Evolutionary conservation across 2,329 filamentous ascomycete genomes (phyloP).

Genomic region (Xylaria multiplex): DNA sequence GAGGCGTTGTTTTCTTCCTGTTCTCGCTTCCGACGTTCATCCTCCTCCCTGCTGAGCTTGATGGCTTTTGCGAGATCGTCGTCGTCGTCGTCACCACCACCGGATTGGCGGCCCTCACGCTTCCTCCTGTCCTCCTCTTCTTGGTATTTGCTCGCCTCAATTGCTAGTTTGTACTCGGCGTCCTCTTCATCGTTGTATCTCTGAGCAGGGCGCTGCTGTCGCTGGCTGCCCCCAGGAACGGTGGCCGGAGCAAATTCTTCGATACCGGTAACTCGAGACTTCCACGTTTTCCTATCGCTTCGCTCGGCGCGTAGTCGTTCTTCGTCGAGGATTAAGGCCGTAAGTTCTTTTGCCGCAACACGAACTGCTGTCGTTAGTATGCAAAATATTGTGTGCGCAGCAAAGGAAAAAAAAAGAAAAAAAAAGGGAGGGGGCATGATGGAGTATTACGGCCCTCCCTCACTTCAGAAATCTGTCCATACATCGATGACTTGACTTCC

Average conservation of each 20-base stretch:
- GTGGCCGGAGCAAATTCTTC: slow-evolving; percentile 73
- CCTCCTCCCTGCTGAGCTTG: slow-evolving; percentile 92
- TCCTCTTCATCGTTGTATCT: slow-evolving; percentile 83
- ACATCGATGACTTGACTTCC: too few relatives aligned
- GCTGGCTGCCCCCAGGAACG: slow-evolving; percentile 48
- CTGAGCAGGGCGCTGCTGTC: slow-evolving; percentile 61
- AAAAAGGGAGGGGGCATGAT: neutral
- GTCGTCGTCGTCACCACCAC: slow-evolving; percentile 71
- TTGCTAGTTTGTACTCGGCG: slow-evolving; percentile 86
- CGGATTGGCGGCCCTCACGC: slow-evolving; percentile 69
- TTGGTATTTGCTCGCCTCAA: slow-evolving; percentile 94
- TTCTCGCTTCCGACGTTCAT: slow-evolving; percentile 86
- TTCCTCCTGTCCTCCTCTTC: slow-evolving; percentile 88
- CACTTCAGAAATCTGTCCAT: neutral
- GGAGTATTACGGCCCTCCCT: neutral
- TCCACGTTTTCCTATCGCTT: slow-evolving; percentile 93
- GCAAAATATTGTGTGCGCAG: slow-evolving; percentile 1
- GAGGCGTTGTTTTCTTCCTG: slow-evolving; percentile 86
- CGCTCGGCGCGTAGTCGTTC: slow-evolving; percentile 90
- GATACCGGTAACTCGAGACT: slow-evolving; percentile 91
- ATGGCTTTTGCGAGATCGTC: slow-evolving; percentile 95
- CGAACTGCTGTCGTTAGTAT: slow-evolving; percentile 72
- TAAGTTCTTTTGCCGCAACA: slow-evolving; percentile 94
- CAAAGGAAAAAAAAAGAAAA: neutral
- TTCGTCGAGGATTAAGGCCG: slow-evolving; percentile 89